Evolutionary conservation across 441 rosid genomes (phyloP), one percentile per base, ranked within the genome.

Genomic region (Metrosideros polymorpha): DNA sequence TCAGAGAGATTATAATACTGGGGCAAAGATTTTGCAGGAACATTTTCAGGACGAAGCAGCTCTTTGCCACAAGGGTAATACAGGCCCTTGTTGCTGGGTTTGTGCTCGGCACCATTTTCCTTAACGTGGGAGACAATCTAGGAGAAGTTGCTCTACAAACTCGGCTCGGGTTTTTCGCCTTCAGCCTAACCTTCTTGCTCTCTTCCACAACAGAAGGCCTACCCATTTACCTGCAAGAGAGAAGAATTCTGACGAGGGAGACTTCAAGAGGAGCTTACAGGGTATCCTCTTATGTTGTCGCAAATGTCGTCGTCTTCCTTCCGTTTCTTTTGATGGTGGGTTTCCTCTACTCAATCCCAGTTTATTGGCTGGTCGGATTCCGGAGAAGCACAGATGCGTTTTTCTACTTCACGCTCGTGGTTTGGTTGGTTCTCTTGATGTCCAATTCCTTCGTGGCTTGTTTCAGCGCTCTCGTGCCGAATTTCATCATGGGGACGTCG

Each of bases 151-250:
- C 91, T 24, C 55, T 95, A 30, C 95, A 94, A 87, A 91, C 95
- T 51, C 93, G 93, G 87, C 91, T 94, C 5, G 98, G 99, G 39
- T 94, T 97, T 85, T 97, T 97, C 19, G 98, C 96, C 63, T 97
- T 95, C 90, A 94, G 95, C 39, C 97, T 97, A 85, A 95, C 98
- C 29, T 94, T 95, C 94, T 71, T 95, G 88, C 92, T 97, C 18
- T 93, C 98, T 86, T 95, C 99, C 54, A 89, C 98, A 66, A 95
- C 99, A 59, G 99, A 97, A 90, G 99, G 93, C 63, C 93, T 97
- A 45, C 98, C 98, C 3, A 96, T 97, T 87, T 96, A 90, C 94
- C 89, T 95, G 85, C 96, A 96, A 89, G 99, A 97, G 85, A 88
- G 98, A 86, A 92, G 94, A 88, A 97, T 95, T 52, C 61, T 97